Conservation (phyloP, 2,329 filamentous ascomycete genomes). For the Nakataea oryzae region DNA sequence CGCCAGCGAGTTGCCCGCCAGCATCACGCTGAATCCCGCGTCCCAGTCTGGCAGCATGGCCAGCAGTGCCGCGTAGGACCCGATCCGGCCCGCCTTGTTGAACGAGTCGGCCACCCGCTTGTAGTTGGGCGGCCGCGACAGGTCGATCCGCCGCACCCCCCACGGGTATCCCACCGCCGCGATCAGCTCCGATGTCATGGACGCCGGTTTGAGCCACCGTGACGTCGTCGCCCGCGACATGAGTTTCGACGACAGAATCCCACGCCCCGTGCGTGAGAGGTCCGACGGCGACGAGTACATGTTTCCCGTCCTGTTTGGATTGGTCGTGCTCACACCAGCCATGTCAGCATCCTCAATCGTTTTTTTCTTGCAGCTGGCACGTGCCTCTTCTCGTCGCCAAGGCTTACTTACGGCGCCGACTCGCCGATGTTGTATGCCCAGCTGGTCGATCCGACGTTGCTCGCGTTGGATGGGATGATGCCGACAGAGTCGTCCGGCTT, state of each 20-base stretch:
- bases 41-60: slow-evolving; percentile 22
- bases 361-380: not conserved
- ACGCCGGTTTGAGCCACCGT: slow-evolving; percentile 31
- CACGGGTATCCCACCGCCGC: slow-evolving; percentile 30
- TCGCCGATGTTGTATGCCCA: slow-evolving; percentile 28
- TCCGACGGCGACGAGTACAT: slow-evolving; percentile 32
- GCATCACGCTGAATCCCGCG: slow-evolving; percentile 22
- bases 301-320: slow-evolving; percentile 24
- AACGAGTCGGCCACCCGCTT: slow-evolving; percentile 7
- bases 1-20: slow-evolving; percentile 13
- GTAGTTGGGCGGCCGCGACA: slow-evolving; percentile 1
- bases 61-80: slow-evolving; percentile 21
- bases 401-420: slow-evolving; percentile 23
- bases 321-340: slow-evolving; percentile 18
- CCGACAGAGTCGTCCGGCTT: slow-evolving; percentile 8
- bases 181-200: slow-evolving; percentile 23
- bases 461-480: slow-evolving; percentile 12
- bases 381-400: not conserved
- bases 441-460: slow-evolving; percentile 4
- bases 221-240: slow-evolving; percentile 23
- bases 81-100: slow-evolving; percentile 19
- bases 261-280: slow-evolving; percentile 28
- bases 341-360: not conserved
- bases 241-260: slow-evolving; percentile 27
- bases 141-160: slow-evolving; percentile 26